These are phyloP conservation scores for Pseudogymnoascus sp. DNA, from an alignment of 2,329 filamentous ascomycete species.

Conservation along the genomic window DNA sequence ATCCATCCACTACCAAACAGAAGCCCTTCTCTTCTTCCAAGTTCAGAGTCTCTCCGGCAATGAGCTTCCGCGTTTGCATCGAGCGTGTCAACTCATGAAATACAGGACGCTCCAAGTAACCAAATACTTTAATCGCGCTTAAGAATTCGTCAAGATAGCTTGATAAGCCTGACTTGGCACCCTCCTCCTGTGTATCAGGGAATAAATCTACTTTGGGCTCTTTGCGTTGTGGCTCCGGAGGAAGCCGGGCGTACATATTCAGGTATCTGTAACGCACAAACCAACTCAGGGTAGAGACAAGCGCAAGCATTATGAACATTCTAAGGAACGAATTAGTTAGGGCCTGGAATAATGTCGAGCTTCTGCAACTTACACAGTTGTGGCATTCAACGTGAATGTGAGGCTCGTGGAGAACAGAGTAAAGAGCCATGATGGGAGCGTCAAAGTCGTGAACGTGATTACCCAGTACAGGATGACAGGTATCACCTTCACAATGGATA, in stretches of 20 bases:
- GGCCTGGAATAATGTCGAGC: not conserved
- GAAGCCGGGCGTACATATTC: constrained; percentile 92
- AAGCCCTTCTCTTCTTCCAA: constrained; percentile 98
- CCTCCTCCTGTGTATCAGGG: constrained; percentile 83
- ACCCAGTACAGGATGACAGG: constrained; percentile 66
- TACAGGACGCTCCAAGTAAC: constrained; percentile 89
- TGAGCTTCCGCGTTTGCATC: constrained; percentile 96
- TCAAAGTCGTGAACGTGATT: constrained; percentile 80
- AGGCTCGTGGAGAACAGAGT: constrained; percentile 83
- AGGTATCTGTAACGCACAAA: constrained; percentile 91
- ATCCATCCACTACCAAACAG: constrained; percentile 89
- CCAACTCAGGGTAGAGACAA: constrained; percentile 86
- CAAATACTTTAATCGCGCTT: constrained; percentile 98
- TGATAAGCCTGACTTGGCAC: constrained; percentile 82
- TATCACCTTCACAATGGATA: constrained; percentile 47
- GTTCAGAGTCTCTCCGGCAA: constrained; percentile 90
- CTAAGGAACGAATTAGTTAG: constrained; percentile 33
- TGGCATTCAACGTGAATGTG: constrained; percentile 98
- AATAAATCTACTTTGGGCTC: constrained; percentile 94
- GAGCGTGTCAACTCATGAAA: constrained; percentile 96
- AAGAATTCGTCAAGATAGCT: constrained; percentile 97
- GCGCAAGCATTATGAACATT: constrained; percentile 66
- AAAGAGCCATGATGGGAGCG: constrained; percentile 81
- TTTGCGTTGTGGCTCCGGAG: constrained; percentile 90
- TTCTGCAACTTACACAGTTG: constrained; percentile 64